These are phyloP conservation scores for Zalaria obscura DNA, from an alignment of 2,329 filamentous ascomycete species.

Conservation along the genomic window DNA sequence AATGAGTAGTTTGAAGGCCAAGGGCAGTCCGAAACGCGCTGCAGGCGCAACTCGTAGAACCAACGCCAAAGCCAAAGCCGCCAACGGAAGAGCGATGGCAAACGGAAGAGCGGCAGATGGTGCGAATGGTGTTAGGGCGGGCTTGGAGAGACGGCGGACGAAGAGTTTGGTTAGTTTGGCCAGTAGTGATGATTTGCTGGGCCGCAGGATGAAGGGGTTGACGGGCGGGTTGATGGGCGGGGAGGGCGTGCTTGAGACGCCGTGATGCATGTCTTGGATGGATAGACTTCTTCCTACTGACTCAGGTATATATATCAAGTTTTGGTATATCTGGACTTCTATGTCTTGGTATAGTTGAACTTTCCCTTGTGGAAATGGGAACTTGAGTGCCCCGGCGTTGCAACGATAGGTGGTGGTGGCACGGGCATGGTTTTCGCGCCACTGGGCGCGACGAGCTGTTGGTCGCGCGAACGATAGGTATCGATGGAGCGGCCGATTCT, in stretches of 20 bases:
- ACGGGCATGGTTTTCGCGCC: too few species aligned
- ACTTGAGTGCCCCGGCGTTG: too few species aligned
- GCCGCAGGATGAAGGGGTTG: slow-evolving; percentile 32
- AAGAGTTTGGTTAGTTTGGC: slow-evolving; percentile 31
- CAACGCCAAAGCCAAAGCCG: slow-evolving; percentile 1
- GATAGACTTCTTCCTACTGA: too few species aligned
- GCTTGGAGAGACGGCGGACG: slow-evolving; percentile 15
- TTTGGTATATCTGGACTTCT: too few species aligned
- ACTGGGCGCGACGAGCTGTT: too few species aligned
- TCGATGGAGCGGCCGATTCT: too few species aligned
- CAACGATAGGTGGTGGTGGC: too few species aligned
- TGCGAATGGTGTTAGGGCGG: slow-evolving; percentile 8
- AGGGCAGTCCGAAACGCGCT: slow-evolving; percentile 5
- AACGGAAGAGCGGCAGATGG: slow-evolving; percentile 5
- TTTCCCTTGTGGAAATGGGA: too few species aligned
- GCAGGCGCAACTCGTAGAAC: slow-evolving; percentile 1
- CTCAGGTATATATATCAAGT: too few species aligned
- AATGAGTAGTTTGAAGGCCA: slow-evolving; percentile 39
- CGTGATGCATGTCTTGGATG: background rate
- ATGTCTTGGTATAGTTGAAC: too few species aligned
- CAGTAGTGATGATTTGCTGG: slow-evolving; percentile 33
- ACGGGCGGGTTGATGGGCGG: slow-evolving; percentile 24
- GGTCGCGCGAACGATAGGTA: too few species aligned
- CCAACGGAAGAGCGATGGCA: slow-evolving; percentile 3
- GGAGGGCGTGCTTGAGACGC: slow-evolving; percentile 3